Conservation (phyloP, 2,329 filamentous ascomycete genomes). For the Pyricularia sp. region DNA sequence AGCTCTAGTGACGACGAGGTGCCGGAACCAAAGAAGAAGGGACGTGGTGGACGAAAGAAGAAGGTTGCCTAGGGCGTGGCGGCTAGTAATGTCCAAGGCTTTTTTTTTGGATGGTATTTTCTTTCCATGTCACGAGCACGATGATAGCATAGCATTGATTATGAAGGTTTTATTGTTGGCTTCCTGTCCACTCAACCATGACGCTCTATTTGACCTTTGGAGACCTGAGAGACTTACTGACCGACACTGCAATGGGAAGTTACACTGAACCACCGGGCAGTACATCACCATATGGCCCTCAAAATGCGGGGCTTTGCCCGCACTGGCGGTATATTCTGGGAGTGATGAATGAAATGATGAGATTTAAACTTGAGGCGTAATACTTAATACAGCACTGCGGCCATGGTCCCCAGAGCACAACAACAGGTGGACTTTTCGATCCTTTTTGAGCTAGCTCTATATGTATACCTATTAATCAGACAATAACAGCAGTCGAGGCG, state of each 20-base stretch:
- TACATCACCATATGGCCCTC: too few species aligned
- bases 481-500: not conserved
- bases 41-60: slow-evolving; percentile 15
- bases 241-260: not conserved
- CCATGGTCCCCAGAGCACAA: too few species aligned
- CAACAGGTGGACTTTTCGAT: too few species aligned
- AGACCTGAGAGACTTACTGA: not conserved
- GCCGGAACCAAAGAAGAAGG: slow-evolving; percentile 31
- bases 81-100: not conserved
- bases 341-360: too few species aligned
- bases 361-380: too few species aligned
- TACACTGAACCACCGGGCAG: too few species aligned
- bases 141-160: not conserved
- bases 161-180: not conserved
- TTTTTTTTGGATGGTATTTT: not conserved
- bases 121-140: not conserved
- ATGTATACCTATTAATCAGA: too few species aligned
- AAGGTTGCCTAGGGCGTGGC: slow-evolving; percentile 2
- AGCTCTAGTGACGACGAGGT: slow-evolving; percentile 39
- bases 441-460: too few species aligned
- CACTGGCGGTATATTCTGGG: too few species aligned
- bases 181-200: not conserved
- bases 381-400: too few species aligned
- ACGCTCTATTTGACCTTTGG: not conserved
- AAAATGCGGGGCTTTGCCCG: too few species aligned